Base-by-base conservation (phyloP, 352 stramenopile species). In the Globisporangium abappressorium region DNA sequence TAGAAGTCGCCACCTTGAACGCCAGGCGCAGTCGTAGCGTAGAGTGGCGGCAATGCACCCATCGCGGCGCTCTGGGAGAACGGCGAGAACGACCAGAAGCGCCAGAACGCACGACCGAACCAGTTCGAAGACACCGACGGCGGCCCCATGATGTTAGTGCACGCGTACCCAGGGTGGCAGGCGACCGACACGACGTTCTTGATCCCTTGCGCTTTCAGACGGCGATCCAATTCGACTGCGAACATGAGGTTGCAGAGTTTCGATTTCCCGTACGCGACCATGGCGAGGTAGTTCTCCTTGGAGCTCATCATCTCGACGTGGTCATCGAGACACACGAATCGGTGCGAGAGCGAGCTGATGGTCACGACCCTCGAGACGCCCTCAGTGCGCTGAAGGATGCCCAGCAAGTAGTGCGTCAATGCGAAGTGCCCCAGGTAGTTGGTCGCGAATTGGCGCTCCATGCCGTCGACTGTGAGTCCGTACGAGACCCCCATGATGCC, bases 201-300 rank as follows among this genome's bases (percentile, higher is more conserved):
- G n/a, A 85, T 60, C 7, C 61, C 63, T 0, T 46, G 38, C 0
- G 62, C 28, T 9, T 70, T 56, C 22, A 82, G 46, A 1, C 85
- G 78, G 22, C 81, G 75, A 55, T 93, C 78, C 11, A 98, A 68
- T 58, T 98, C 93, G 56, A 91, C 70, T 2, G 91, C 88, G 74
- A 98, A 98, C 2, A 98, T 68, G 51, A 98, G 84, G 69, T 98
- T 98, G 66, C 79, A 84, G 22, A 98, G 73, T 78, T 98, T 98
- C 46, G 83, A 94, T 59, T 87, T 70, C 28, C 81, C 81, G 70
- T 98, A 98, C 46, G 60, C 71, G 20, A 65, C 53, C 69, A 71
- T 74, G 28, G 70, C 70, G 28, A 60, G 71, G 72, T 84, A 86
- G 51, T 59, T 71, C 20, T 55, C 59, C 22, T 68, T 41, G 15